Evolutionary conservation across 176 grass and related monocot species (phyloP), one percentile per base, ranked within the genome.

Genomic region (Oryza glumipatula): DNA sequence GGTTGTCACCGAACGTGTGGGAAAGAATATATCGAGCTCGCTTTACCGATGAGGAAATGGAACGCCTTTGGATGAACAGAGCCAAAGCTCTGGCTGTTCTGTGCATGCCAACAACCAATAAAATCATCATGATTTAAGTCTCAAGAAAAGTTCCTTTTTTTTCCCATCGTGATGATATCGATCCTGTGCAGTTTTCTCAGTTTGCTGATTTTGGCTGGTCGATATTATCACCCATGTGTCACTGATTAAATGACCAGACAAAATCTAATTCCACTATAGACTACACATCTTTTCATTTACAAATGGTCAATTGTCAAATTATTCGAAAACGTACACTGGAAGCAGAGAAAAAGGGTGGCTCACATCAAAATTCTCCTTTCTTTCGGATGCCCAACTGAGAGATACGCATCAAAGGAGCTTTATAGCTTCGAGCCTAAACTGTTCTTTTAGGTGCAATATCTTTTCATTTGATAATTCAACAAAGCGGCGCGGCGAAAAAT

Each of bases 1-100:
- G 80, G 38, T 68, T 90, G 78, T 68, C 88, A 33, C 30, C 67
- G 35, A 2, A 36, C 44, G 54, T 36, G 83, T 21, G 78, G 83
- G 78, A 89, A 82, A 21, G 83, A 89, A 82, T 86, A 82, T 86
- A 9, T 86, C 11, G 71, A 81, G 2, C 22, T 46, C 15, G 63
- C 83, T 86, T 90, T 86, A 78, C 78, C 83, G 47, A 74, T 69
- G 84, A 82, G 46, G 83, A 86, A 90, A 90, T n/a, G 66, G 32
- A 82, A 78, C 17, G 58, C 58, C n/a, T 90, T 61, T 39, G 3
- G 28, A 22, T 56, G 77, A 86, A 74, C 3, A 80, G 61, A 45
- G 7, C 70, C 84, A 65, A 65, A 32, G 28, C 28, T 72, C 23
- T 28, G 68, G 21, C 12, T 48, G 24, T 19, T 12, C 77, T 24